These are phyloP conservation scores for Saccharomycopsis javanensis DNA, from an alignment of 805 yeast genomes.

Conservation along the genomic window DNA sequence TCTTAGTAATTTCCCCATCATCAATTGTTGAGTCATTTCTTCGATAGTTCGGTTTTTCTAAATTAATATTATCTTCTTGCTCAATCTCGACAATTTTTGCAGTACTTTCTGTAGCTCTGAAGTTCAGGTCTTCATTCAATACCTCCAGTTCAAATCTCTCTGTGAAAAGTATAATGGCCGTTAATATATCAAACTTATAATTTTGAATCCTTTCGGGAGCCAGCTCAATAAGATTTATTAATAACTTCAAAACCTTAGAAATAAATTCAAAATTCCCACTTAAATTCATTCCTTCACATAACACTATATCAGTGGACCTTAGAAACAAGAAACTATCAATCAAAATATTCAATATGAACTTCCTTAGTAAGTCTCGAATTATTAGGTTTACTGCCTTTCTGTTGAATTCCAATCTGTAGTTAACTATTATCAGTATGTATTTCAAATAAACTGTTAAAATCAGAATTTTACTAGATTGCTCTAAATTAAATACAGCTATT, in stretches of 20 bases:
- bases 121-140: background rate
- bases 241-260: background rate
- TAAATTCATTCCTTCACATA: background rate
- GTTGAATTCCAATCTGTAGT: background rate
- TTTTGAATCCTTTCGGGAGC: background rate
- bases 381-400: background rate
- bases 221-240: background rate
- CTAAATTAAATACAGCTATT: background rate
- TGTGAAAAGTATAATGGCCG: constrained; percentile 5
- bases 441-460: constrained; percentile 1
- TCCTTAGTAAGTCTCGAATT: constrained; percentile 1
- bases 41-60: background rate
- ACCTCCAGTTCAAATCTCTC: constrained; percentile 3
- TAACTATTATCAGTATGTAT: background rate
- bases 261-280: background rate
- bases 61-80: background rate
- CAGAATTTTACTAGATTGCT: background rate
- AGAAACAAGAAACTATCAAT: constrained; percentile 9
- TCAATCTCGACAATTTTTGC: constrained; percentile 1
- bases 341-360: background rate
- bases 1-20: background rate
- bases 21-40: background rate
- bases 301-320: background rate
- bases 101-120: background rate
- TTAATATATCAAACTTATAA: constrained; percentile 8